Base-by-base conservation (phyloP, 139 green algal genomes). In the Micractinium sp. region DNA sequence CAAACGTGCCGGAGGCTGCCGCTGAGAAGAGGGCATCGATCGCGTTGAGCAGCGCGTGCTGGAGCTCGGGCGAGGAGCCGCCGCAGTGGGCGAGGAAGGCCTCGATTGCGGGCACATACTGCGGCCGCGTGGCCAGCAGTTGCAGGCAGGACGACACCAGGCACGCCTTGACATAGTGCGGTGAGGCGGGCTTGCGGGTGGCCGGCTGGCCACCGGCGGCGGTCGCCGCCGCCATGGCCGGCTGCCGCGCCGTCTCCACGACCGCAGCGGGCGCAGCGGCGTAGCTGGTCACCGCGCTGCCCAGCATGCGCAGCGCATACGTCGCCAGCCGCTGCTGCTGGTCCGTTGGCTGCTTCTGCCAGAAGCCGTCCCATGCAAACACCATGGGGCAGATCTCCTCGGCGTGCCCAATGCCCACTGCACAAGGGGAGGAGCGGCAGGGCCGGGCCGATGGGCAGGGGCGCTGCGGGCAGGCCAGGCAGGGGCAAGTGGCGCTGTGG, bases 281-380 rank as follows among this genome's bases (percentile, higher is more conserved):
- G 67, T 81, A 87, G 66, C 66, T 87, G 53, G 23, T 67, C 9
- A 56, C 87, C 15, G 81, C 89, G n/a, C 22, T 85, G 83, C 71
- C 82, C 89, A 91, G 87, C 87, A 87, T 87, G 83, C 83, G 83
- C 63, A 87, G 83, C 83, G 83, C 83, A 38, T 87, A 87, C 22
- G 83, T 61, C 47, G 77, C 81, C 87, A 91, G 56, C 33, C 87
- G 77, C 87, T 73, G 81, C 69, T 90, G 87, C 87, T 90, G 87
- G 33, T 90, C 87, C 19, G 23, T 87, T 33, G 66, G 87, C 35
- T 29, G 47, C 1, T 33, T 7, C 63, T 84, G 69, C 71, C 78
- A 81, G 78, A 90, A 91, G n/a, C 83, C 89, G 38, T 90, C 81
- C 83, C 89, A 91, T 15, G 73, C 73, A 36, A 86, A 91, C 19